Evolutionary conservation across 352 stramenopile genomes (phyloP).

Genomic region (Globisporangium viniferum): DNA sequence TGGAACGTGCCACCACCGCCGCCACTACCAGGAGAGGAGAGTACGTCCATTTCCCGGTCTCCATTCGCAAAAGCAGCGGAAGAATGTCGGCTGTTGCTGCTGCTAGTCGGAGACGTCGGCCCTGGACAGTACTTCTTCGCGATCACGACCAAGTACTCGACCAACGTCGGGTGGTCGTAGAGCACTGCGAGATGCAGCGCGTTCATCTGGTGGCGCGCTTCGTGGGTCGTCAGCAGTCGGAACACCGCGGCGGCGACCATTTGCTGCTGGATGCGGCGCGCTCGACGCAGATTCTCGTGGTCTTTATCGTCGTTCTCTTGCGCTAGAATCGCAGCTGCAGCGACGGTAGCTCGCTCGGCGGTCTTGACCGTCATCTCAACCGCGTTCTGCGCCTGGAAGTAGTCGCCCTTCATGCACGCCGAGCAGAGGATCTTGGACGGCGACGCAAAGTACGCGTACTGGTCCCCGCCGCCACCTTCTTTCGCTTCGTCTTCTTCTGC

Average conservation of each 20-base stretch:
- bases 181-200: constrained; percentile 64
- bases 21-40: neutral
- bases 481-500: constrained; percentile 34
- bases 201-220: constrained; percentile 76
- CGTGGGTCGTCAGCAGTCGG: constrained; percentile 57
- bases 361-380: constrained; percentile 55
- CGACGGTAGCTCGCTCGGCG: constrained; percentile 15
- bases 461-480: constrained; percentile 5
- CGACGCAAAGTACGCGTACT: constrained; percentile 54
- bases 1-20: constrained; percentile 19
- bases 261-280: constrained; percentile 2
- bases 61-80: neutral
- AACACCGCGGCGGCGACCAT: constrained; percentile 26
- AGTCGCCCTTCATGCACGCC: constrained; percentile 76
- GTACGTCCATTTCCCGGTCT: constrained; percentile 17
- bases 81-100: neutral
- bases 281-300: neutral
- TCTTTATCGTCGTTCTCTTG: neutral
- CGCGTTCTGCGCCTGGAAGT: constrained; percentile 60
- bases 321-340: neutral
- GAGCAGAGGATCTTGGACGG: constrained; percentile 62
- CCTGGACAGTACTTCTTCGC: constrained; percentile 40
- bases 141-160: constrained; percentile 50
- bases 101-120: constrained; percentile 16
- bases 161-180: constrained; percentile 70